Conservation (phyloP, 768 basidiomycete genomes). For the Mrakia frigida region DNA sequence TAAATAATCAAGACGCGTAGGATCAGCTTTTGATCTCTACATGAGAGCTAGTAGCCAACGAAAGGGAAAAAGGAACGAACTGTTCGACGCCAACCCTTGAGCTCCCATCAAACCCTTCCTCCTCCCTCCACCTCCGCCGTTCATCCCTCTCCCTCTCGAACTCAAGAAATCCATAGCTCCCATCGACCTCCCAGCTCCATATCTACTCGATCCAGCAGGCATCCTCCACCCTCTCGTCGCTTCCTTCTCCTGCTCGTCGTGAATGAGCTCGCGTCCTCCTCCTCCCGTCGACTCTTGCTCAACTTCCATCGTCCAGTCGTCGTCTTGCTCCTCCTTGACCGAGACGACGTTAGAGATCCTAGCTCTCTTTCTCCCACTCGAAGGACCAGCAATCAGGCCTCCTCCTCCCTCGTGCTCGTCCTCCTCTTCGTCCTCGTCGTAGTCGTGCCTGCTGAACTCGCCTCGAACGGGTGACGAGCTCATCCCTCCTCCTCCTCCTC, state of each 20-base stretch:
- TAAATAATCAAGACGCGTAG: neutral
- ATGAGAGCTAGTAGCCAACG: too few relatives aligned
- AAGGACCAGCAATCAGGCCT: neutral
- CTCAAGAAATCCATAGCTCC: constrained; percentile 4
- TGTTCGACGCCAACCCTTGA: neutral
- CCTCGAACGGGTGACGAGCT: neutral
- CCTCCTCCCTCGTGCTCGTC: neutral
- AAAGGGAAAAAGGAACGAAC: neutral
- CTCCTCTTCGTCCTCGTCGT: constrained; percentile 14
- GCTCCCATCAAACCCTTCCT: neutral
- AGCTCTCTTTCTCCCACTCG: neutral
- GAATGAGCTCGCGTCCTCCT: neutral
- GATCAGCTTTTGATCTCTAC: too few relatives aligned
- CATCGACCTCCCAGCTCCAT: neutral
- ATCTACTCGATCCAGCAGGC: neutral
- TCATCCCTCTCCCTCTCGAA: neutral
- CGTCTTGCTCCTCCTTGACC: neutral
- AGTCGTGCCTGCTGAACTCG: neutral
- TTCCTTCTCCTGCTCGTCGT: neutral
- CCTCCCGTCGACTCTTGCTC: neutral
- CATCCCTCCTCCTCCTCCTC: too few relatives aligned
- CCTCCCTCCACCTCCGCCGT: neutral
- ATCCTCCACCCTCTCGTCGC: neutral
- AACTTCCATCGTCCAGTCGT: neutral
- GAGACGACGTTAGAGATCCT: neutral